Conservation (phyloP, 2,329 filamentous ascomycete genomes). For the Penicillium thymicola region DNA sequence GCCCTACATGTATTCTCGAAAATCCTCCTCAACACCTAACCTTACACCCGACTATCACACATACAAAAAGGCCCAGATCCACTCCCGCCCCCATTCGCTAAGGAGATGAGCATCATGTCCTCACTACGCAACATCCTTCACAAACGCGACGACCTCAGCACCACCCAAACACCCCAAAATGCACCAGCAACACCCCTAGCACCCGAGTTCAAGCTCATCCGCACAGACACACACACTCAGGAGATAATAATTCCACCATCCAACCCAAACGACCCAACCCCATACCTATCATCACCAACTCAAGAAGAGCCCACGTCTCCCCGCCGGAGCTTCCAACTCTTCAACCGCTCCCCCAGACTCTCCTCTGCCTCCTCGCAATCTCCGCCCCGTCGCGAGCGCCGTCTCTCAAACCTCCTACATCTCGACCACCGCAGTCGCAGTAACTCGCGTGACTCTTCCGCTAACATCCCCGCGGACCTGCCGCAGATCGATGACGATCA, state of each 20-base stretch:
- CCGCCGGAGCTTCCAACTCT: slow-evolving; percentile 35
- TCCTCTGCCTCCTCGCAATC: slow-evolving; percentile 28
- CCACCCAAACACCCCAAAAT: slow-evolving; percentile 39
- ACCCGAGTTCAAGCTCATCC: slow-evolving; percentile 77
- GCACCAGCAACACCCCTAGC: slow-evolving; percentile 40
- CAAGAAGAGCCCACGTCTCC: slow-evolving; percentile 27
- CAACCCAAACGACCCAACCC: slow-evolving; percentile 39
- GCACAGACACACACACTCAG: slow-evolving; percentile 75
- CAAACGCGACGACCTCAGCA: slow-evolving; percentile 57
- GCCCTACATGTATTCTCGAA: neutral
- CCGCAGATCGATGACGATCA: slow-evolving; percentile 63
- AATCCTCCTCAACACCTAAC: neutral
- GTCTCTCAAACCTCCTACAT: slow-evolving; percentile 36
- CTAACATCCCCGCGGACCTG: slow-evolving; percentile 74
- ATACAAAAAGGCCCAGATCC: neutral
- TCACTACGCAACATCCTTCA: slow-evolving; percentile 58
- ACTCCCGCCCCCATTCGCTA: neutral
- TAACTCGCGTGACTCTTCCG: slow-evolving; percentile 44
- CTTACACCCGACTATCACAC: neutral
- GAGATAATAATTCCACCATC: slow-evolving; percentile 72
- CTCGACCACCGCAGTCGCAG: slow-evolving; percentile 34
- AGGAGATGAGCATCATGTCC: slow-evolving; percentile 46
- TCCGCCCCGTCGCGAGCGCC: slow-evolving; percentile 30
- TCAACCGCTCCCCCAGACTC: slow-evolving; percentile 30
- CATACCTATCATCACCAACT: slow-evolving; percentile 3